A percentile compares a stretch with the other conserved stretches of the same genome.
Evolutionary conservation across 768 basidiomycete genomes (phyloP).

Genomic region (Lanmaoa pseudosensibilis): DNA sequence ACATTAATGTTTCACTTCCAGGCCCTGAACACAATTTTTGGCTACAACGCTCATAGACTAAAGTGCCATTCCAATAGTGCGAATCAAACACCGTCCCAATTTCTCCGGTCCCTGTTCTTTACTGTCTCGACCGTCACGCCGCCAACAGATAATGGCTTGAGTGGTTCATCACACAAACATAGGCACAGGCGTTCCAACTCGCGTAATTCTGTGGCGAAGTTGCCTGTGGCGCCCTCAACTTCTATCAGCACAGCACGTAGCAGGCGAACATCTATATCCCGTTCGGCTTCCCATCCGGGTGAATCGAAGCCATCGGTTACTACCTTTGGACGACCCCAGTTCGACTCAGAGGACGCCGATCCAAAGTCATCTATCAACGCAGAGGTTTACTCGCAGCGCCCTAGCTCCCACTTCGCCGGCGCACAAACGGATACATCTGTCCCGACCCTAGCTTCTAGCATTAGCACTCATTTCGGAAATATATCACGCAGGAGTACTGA

Average conservation of each 20-base stretch:
- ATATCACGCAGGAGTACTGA: conserved; percentile 19
- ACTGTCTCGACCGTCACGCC: conserved; percentile 22
- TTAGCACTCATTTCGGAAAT: conserved; percentile 10
- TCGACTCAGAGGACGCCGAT: conserved; percentile 15
- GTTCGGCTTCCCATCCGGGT: conserved; percentile 18
- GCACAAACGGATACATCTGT: conserved; percentile 19
- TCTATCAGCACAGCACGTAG: conserved; percentile 26
- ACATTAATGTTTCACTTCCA: conserved; percentile 30
- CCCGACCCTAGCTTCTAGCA: conserved; percentile 11
- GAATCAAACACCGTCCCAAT: conserved; percentile 23
- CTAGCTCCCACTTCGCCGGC: conserved; percentile 5
- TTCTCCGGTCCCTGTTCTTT: conserved; percentile 42
- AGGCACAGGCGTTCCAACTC: conserved; percentile 23
- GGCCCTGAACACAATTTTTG: conserved; percentile 62
- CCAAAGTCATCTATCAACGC: not conserved
- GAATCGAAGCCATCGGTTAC: conserved; percentile 20
- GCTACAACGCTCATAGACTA: conserved; percentile 55
- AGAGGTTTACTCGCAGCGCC: conserved; percentile 7
- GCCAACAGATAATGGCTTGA: conserved; percentile 10
- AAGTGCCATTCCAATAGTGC: conserved; percentile 41
- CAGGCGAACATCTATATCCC: conserved; percentile 27
- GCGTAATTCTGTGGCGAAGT: conserved; percentile 20
- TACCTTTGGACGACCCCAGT: conserved; percentile 14
- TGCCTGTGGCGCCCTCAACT: conserved; percentile 13
- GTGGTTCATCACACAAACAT: conserved; percentile 14